Base-by-base conservation (phyloP, 495 filamentous ascomycete genomes). In the Bryoglossum gracile region DNA sequence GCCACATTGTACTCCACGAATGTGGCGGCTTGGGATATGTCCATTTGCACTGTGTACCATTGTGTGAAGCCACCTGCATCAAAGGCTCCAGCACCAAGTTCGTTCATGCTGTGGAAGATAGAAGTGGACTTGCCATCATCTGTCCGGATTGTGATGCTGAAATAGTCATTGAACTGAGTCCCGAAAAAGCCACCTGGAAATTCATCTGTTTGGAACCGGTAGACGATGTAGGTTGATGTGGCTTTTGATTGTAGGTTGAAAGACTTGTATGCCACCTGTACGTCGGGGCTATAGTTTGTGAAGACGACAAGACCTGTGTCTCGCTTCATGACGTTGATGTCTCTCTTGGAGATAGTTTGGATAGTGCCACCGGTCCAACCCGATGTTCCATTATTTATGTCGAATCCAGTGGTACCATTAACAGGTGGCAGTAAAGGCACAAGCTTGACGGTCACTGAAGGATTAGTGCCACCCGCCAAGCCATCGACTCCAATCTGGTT, bases 401-500 rank as follows among this genome's bases (percentile, higher is more conserved):
- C 17, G 16, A 38, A 38, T 30, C 26, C 26, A 16, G 8, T 14
- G 17, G 35, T 38, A 4, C 11, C 17, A 16, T 38, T 38, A 38
- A 13, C 17, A n/a, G 35, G 11, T n/a, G 35, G 35, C 35, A n/a
- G 10, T n/a, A 38, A 38, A n/a, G 35, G 11, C 16, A 38, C 11
- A 13, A 38, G 17, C 6, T 38, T 38, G 35, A 38, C 6, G 17
- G 35, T 38, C 13, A 30, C 26, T 4, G 35, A 8, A 18, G 17
- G 6, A 8, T 13, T 14, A n/a, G 35, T 8, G 35, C 11, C 17
- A 5, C 11, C 17, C 10, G 35, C 35, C 11, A 38, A 18, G 16
- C 35, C 35, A 16, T 38, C 17, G 10, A 38, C 35, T n/a, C 35
- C 35, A 38, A 38, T 38, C 17, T 38, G 35, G 35, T 38, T 38